Evolutionary conservation across 2,329 filamentous ascomycete species (phyloP).

Genomic region (Cladosporium sp.): DNA sequence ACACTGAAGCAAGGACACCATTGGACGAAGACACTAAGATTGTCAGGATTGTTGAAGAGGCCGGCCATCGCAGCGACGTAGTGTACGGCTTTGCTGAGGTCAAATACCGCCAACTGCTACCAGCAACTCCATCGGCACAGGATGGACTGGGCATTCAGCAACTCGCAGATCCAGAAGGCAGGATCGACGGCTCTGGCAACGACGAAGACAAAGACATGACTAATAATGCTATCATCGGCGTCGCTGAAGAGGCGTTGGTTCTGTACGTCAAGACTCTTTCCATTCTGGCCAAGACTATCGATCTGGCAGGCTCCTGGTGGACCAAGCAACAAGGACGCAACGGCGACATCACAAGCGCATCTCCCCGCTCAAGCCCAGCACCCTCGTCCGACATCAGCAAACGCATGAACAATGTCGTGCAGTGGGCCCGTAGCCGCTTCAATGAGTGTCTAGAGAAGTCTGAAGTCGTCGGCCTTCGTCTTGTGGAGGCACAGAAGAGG

Average conservation of each 20-base stretch:
- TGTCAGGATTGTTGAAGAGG: conserved; percentile 81
- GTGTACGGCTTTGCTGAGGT: conserved; percentile 98
- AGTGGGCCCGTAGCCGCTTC: conserved; percentile 91
- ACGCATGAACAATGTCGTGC: conserved; percentile 87
- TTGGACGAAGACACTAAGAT: conserved; percentile 76
- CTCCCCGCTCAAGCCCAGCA: conserved; percentile 16
- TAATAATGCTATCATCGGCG: conserved; percentile 73
- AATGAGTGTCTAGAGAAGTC: conserved; percentile 97
- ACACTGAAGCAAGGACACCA: conserved; percentile 53
- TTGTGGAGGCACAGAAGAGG: conserved; percentile 79
- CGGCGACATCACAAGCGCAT: conserved; percentile 48
- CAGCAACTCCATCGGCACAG: conserved; percentile 73
- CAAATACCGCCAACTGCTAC: conserved; percentile 96
- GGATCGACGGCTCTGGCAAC: conserved; percentile 48
- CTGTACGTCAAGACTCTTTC: conserved; percentile 93
- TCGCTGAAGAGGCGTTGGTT: conserved; percentile 92
- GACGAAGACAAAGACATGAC: conserved; percentile 74
- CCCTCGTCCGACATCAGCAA: conserved; percentile 26
- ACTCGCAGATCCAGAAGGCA: conserved; percentile 54
- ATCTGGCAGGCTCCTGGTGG: conserved; percentile 93
- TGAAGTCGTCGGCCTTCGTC: conserved; percentile 83
- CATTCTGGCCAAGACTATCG: conserved; percentile 89
- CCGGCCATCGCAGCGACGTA: conserved; percentile 88
- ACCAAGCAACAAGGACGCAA: conserved; percentile 41
- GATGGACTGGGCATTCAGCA: conserved; percentile 59